Evolutionary conservation across 176 grass and related monocot genomes (phyloP).

Genomic region (Otatea glauca): DNA sequence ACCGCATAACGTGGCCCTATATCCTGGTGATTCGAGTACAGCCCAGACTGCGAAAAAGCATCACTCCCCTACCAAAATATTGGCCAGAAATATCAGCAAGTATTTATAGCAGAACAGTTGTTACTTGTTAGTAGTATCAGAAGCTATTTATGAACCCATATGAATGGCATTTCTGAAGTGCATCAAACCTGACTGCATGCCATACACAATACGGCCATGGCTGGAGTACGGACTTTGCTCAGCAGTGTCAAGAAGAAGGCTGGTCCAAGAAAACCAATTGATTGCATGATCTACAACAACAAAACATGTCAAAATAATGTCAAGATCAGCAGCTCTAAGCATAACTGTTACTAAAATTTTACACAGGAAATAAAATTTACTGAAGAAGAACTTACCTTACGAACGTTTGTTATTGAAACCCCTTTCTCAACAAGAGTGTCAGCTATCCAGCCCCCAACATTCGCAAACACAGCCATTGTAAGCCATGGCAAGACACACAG

Average conservation of each 20-base stretch:
- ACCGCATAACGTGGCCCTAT: slow-evolving; percentile 95
- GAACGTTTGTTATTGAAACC: too few relatives aligned
- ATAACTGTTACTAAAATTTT: neutral
- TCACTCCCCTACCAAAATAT: slow-evolving; percentile 72
- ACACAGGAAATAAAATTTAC: too few relatives aligned
- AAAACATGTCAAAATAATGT: slow-evolving; percentile 4
- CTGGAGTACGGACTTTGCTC: slow-evolving; percentile 70
- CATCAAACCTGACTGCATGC: slow-evolving; percentile 91
- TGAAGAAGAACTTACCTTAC: too few relatives aligned
- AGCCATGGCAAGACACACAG: too few relatives aligned
- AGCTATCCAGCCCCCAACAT: too few relatives aligned
- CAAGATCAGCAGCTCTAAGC: slow-evolving; percentile 3
- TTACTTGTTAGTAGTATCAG: neutral
- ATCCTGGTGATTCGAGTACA: slow-evolving; percentile 97
- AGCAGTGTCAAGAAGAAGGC: slow-evolving; percentile 83
- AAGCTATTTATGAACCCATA: neutral
- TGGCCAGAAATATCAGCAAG: neutral
- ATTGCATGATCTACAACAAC: slow-evolving; percentile 85
- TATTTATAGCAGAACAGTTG: neutral
- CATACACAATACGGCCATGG: slow-evolving; percentile 89
- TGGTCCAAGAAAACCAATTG: slow-evolving; percentile 96
- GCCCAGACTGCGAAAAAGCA: slow-evolving; percentile 94
- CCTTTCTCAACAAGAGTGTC: too few relatives aligned
- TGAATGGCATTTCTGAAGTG: slow-evolving; percentile 27
- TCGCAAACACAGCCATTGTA: too few relatives aligned